Evolutionary conservation across 148 eudicot species (phyloP), one percentile per base, ranked within the genome.

Genomic region (Vaccinium darrowii): DNA sequence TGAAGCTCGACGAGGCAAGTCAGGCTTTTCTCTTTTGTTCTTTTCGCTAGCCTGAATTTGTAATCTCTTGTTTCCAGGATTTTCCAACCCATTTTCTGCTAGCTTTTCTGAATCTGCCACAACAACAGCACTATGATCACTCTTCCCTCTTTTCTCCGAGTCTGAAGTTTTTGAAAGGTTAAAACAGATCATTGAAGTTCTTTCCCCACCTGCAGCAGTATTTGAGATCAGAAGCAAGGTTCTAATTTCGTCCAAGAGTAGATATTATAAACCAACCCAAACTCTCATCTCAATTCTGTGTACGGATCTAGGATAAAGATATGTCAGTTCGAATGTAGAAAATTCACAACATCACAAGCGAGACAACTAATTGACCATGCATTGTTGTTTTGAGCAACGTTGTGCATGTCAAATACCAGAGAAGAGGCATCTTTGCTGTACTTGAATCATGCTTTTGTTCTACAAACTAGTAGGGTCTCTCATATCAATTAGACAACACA

Each of bases 1-100:
- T 58, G 91, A 89, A 79, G 89, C 65, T 21, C 90, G 86, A 33
- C 87, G 89, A 51, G 88, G 89, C 83, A 84, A 84, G 23, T 86
- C 84, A 11, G 82, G 77, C 74, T n/a, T 60, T 72, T 47, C 76
- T 9, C 80, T 82, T 25, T 84, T 67, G 0, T 67, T 76, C 47
- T 6, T 63, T 80, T 82, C 71, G 19, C 39, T 87, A 77, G 11
- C 36, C 13, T 79, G 81, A 19, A 52, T 47, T 62, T 53, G 60
- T 49, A 36, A 11, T 50, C 51, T 88, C 39, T 33, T 57, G 50
- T 73, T 83, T 80, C 71, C 71, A 9, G 33, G 77, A 23, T 69
- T 80, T 78, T 30, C 86, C 73, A 65, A 74, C 74, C 43, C 82
- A 50, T 80, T 69, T 84, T 82, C 87, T 54, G 84, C 16, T 80